Percentiles rank a stretch among this genome's conserved stretches.
Evolutionary conservation across 108 stramenopile genomes (phyloP).

Genomic region (Nitzschia sp.): DNA sequence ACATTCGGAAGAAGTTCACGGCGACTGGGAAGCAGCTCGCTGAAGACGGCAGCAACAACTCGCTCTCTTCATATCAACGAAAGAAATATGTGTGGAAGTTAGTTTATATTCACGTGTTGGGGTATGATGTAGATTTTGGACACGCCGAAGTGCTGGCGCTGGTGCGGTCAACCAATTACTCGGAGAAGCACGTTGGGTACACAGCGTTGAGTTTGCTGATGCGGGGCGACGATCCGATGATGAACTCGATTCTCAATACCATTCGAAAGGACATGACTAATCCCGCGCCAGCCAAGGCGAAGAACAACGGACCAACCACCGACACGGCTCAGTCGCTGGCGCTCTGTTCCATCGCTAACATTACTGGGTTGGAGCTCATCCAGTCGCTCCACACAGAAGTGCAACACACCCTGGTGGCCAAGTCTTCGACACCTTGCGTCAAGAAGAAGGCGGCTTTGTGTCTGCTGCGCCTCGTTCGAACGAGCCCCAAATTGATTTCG

Average conservation of each 20-base stretch:
- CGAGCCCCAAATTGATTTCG: conserved; percentile 82
- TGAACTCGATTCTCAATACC: conserved; percentile 83
- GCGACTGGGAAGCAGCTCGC: conserved; percentile 68
- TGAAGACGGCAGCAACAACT: conserved; percentile 73
- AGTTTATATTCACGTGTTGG: conserved; percentile 97
- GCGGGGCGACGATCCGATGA: conserved; percentile 86
- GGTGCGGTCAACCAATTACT: conserved; percentile 85
- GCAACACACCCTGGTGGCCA: conserved; percentile 79
- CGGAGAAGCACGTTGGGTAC: conserved; percentile 97
- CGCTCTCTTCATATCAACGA: conserved; percentile 87
- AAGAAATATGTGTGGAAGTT: conserved; percentile 99
- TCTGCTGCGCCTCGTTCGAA: conserved; percentile 86
- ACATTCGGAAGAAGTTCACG: conserved; percentile 97
- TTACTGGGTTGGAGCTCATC: conserved; percentile 85
- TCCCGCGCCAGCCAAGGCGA: conserved; percentile 44
- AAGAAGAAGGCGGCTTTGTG: conserved; percentile 96
- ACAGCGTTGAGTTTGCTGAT: conserved; percentile 90
- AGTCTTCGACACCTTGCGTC: conserved; percentile 82
- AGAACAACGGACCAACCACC: conserved; percentile 53
- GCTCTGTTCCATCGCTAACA: conserved; percentile 82
- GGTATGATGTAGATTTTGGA: conserved; percentile 99
- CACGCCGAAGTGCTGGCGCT: conserved; percentile 93
- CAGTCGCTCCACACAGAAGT: conserved; percentile 89
- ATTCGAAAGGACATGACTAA: conserved; percentile 85
- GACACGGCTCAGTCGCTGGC: conserved; percentile 86